Evolutionary conservation across 352 stramenopile genomes (phyloP).

Genomic region (Phytophthora sp.): DNA sequence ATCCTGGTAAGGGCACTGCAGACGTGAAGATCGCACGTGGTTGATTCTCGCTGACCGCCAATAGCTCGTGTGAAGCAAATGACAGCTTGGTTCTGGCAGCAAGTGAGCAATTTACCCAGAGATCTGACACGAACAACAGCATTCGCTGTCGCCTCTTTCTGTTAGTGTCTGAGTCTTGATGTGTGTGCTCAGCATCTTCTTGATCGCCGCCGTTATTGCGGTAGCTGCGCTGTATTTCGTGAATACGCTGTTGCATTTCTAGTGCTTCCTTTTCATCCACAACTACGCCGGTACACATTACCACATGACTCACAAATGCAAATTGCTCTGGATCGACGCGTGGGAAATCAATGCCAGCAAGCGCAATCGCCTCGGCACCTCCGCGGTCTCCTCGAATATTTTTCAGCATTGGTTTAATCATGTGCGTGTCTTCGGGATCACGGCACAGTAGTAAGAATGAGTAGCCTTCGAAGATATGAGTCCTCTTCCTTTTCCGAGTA

Average conservation of each 20-base stretch:
- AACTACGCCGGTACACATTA: slow-evolving; percentile 60
- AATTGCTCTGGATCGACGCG: slow-evolving; percentile 59
- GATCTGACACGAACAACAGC: slow-evolving; percentile 66
- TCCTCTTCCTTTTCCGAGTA: slow-evolving; percentile 2
- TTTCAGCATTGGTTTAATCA: slow-evolving; percentile 49
- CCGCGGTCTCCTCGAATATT: slow-evolving; percentile 37
- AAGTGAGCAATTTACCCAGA: slow-evolving; percentile 80
- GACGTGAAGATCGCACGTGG: slow-evolving; percentile 53
- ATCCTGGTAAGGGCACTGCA: slow-evolving; percentile 53
- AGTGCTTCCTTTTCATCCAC: slow-evolving; percentile 38
- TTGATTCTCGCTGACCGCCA: slow-evolving; percentile 41
- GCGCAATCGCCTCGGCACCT: slow-evolving; percentile 48
- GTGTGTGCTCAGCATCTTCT: background rate
- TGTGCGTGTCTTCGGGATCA: slow-evolving; percentile 47
- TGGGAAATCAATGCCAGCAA: slow-evolving; percentile 56
- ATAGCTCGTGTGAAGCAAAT: slow-evolving; percentile 58
- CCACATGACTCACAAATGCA: slow-evolving; percentile 67
- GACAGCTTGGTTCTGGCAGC: slow-evolving; percentile 47
- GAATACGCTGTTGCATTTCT: slow-evolving; percentile 37
- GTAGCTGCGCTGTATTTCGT: slow-evolving; percentile 23
- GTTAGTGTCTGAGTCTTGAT: slow-evolving; percentile 19
- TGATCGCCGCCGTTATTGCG: background rate
- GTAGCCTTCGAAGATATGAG: slow-evolving; percentile 45
- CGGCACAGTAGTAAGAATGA: slow-evolving; percentile 69
- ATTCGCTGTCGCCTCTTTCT: slow-evolving; percentile 32